These are phyloP conservation scores for Linum trigynum DNA, from an alignment of 345 rosid species.

Conservation along the genomic window DNA sequence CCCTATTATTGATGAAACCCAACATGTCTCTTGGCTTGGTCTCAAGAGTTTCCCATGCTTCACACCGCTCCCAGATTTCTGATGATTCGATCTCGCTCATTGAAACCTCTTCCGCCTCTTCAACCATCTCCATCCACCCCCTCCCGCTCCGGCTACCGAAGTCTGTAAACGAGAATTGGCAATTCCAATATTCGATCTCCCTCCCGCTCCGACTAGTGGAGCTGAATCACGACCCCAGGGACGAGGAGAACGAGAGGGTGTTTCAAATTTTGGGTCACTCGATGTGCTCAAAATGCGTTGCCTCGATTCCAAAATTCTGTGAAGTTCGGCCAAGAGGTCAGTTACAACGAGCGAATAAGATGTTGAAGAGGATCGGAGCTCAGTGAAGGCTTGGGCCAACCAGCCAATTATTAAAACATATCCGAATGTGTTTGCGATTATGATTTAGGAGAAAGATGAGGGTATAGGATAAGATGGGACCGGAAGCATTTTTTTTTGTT, in stretches of 20 bases:
- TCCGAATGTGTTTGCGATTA: constrained; percentile 43
- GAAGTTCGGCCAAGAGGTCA: constrained; percentile 12
- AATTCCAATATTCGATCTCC: not conserved
- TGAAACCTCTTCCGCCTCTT: not conserved
- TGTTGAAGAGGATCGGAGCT: constrained; percentile 24
- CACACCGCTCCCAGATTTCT: not conserved
- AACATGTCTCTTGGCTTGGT: not conserved
- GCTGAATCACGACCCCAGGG: constrained; percentile 16
- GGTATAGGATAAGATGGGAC: too few relatives aligned
- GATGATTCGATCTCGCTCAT: not conserved
- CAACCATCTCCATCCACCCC: constrained; percentile 1
- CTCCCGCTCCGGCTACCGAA: constrained; percentile 40
- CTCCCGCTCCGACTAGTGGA: constrained; percentile 1
- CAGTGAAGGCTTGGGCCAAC: constrained; percentile 36
- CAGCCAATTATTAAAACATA: constrained; percentile 43
- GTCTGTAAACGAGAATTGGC: constrained; percentile 19
- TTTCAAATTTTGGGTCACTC: constrained; percentile 60
- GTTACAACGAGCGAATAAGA: constrained; percentile 3
- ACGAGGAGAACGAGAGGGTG: constrained; percentile 34
- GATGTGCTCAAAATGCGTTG: constrained; percentile 37
- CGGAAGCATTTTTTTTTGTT: too few relatives aligned
- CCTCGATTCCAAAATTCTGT: constrained; percentile 22
- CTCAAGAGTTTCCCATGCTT: not conserved
- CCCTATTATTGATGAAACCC: not conserved
- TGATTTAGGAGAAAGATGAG: constrained; percentile 50